phyloP scores from a whole-genome alignment of 495 filamentous ascomycete genomes.

The Glutinoglossum americanum region DNA sequence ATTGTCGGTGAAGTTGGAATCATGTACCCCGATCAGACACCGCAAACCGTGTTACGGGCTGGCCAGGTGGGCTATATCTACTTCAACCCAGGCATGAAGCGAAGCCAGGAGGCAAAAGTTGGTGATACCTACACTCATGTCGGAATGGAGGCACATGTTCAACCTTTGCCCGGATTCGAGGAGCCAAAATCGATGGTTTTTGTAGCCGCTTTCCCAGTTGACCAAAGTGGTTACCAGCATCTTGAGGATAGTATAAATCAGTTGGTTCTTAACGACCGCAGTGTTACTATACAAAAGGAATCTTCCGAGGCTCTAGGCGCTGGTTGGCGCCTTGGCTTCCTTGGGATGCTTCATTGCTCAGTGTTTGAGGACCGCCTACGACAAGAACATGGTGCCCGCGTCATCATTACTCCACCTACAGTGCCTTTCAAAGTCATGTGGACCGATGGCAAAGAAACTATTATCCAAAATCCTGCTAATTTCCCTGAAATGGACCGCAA shows the following conservation, averaged over 20 bases:
- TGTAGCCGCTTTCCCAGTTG: slow-evolving; percentile 83
- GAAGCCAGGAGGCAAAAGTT: slow-evolving; percentile 81
- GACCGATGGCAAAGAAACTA: slow-evolving; percentile 44
- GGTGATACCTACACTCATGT: slow-evolving; percentile 87
- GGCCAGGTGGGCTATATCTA: slow-evolving; percentile 91
- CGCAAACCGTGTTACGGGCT: slow-evolving; percentile 58
- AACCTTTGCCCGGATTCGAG: slow-evolving; percentile 78
- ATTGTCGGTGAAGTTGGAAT: slow-evolving; percentile 91
- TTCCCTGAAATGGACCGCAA: slow-evolving; percentile 48
- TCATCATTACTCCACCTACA: slow-evolving; percentile 92
- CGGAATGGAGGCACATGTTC: slow-evolving; percentile 53
- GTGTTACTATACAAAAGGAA: slow-evolving; percentile 83
- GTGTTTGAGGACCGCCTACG: slow-evolving; percentile 94
- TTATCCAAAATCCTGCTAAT: slow-evolving; percentile 64
- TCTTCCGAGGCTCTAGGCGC: slow-evolving; percentile 81
- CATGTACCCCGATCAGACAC: slow-evolving; percentile 75
- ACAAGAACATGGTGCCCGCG: slow-evolving; percentile 82
- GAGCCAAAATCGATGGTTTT: slow-evolving; percentile 99
- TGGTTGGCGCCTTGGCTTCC: slow-evolving; percentile 81
- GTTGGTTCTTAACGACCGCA: slow-evolving; percentile 81
- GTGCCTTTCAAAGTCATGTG: slow-evolving; percentile 77
- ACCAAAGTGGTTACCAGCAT: slow-evolving; percentile 68
- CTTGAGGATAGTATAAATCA: slow-evolving; percentile 90
- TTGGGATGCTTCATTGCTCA: slow-evolving; percentile 92
- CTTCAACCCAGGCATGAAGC: slow-evolving; percentile 97